Base-by-base conservation (phyloP, 2,329 filamentous ascomycete species). In the Trichoderma sp. region DNA sequence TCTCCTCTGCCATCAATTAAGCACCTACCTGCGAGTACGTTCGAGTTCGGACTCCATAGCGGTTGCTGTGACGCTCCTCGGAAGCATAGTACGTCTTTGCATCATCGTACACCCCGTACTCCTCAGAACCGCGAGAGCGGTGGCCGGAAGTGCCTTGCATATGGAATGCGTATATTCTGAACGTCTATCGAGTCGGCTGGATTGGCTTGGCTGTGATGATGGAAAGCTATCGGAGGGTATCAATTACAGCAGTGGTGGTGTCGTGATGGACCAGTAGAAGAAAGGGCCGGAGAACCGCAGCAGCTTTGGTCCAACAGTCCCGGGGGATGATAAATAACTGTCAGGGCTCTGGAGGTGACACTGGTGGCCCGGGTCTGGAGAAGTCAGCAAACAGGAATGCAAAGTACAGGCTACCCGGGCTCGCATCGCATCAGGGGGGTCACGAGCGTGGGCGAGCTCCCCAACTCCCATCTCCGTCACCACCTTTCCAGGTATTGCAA, bases 31-130 rank as follows among this genome's bases (percentile, higher is more conserved):
- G 87, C 3, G 88, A 88, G 74, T 86, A 88, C 26, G 87, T 89
- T 73, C 87, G 84, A 20, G 85, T 87, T 65, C 88, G 84, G 53
- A 82, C 80, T 26, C 86, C 86, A 66, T 81, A 81, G 36, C 84
- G 84, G 75, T 85, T 84, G 70, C 79, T 80, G 74, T 88, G 85
- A 69, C 87, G 85, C 68, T 87, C 85, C 43, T 88, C 87, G 28
- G 86, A 85, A 39, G 85, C 81, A 74, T 90, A 90, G 77, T 90
- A 90, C 28, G 87, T 89, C 77, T 84, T 85, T 72, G 88, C 88
- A 80, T 88, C 87, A 72, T 88, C 87, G 74, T 82, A 89, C 62
- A 88, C 84, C 34, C 82, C 79, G 62, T 85, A 85, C 72, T 88
- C 85, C 63, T 83, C 81, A 8, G 84, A 85, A 53, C 81, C 80